These are phyloP conservation scores for Roridomyces roridus DNA, from an alignment of 768 basidiomycete genomes.

Conservation along the genomic window DNA sequence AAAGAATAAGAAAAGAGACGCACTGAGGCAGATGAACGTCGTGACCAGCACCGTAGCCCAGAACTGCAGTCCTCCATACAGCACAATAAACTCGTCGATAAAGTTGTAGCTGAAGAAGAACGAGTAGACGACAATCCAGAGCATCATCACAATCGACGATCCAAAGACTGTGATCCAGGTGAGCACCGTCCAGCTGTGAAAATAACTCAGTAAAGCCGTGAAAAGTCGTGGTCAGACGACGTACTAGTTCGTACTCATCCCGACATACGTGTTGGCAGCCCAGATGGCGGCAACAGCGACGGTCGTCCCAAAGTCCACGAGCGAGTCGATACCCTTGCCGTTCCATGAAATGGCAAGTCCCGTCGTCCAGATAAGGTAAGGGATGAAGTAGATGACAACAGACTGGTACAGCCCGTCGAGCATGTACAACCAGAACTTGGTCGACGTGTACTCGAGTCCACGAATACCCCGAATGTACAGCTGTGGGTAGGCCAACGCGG, in stretches of 20 bases:
- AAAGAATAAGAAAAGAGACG: slow-evolving; percentile 25
- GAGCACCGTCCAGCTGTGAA: slow-evolving; percentile 76
- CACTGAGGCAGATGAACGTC: slow-evolving; percentile 75
- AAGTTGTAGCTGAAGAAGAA: slow-evolving; percentile 78
- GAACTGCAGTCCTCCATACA: slow-evolving; percentile 83
- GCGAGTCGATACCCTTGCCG: slow-evolving; percentile 77
- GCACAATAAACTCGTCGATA: slow-evolving; percentile 69
- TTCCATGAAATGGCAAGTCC: slow-evolving; percentile 75
- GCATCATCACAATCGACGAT: slow-evolving; percentile 79
- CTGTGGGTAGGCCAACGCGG: slow-evolving; percentile 90
- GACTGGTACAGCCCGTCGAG: slow-evolving; percentile 94
- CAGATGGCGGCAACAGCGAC: slow-evolving; percentile 88
- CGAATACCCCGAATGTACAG: slow-evolving; percentile 95
- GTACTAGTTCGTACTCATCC: slow-evolving; percentile 88
- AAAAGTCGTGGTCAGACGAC: slow-evolving; percentile 41
- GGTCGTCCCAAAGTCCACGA: slow-evolving; percentile 92
- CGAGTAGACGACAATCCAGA: slow-evolving; percentile 92
- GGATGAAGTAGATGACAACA: slow-evolving; percentile 83
- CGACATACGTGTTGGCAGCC: slow-evolving; percentile 89
- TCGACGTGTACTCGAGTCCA: slow-evolving; percentile 90
- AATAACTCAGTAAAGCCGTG: slow-evolving; percentile 24
- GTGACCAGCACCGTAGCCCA: slow-evolving; percentile 82
- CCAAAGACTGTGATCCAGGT: slow-evolving; percentile 85
- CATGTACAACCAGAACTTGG: slow-evolving; percentile 96
- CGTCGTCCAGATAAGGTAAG: slow-evolving; percentile 75